Evolutionary conservation across 208 protist species (phyloP).

Genomic region (Leptomonas pyrrhocoris): DNA sequence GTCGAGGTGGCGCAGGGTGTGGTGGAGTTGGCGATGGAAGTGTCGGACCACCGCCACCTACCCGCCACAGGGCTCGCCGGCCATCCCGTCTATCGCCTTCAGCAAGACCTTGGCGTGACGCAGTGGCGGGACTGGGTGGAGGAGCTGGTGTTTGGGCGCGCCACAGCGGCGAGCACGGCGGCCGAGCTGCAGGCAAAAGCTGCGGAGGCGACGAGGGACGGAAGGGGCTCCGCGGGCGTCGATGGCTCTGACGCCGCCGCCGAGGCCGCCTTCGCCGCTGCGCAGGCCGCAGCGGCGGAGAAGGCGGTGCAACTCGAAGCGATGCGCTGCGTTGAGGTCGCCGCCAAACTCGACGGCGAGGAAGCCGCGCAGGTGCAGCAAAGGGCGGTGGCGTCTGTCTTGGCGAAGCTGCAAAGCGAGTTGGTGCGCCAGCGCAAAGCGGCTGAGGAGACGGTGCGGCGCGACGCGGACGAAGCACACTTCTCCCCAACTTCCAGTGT

Average conservation of each 20-base stretch:
- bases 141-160: conserved; percentile 46
- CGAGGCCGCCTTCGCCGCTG: background rate
- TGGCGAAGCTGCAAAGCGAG: conserved; percentile 26
- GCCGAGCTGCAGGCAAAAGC: background rate
- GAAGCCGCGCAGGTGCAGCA: conserved; percentile 15
- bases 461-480: conserved; percentile 39
- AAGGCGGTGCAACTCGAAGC: conserved; percentile 13
- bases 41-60: conserved; percentile 79
- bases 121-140: conserved; percentile 71
- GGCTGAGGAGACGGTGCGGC: conserved; percentile 92
- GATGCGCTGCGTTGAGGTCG: conserved; percentile 4
- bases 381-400: conserved; percentile 19
- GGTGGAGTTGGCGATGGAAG: conserved; percentile 61
- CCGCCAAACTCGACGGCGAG: conserved; percentile 1
- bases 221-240: background rate
- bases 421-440: conserved; percentile 60
- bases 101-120: conserved; percentile 69
- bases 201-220: background rate
- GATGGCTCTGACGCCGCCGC: background rate
- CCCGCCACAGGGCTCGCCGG: conserved; percentile 34
- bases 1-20: conserved; percentile 49
- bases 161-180: background rate
- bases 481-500: background rate
- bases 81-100: conserved; percentile 50
- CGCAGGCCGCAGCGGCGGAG: background rate